phyloP scores from a whole-genome alignment of 2,329 filamentous ascomycete species.

The Scorias spongiosa region DNA sequence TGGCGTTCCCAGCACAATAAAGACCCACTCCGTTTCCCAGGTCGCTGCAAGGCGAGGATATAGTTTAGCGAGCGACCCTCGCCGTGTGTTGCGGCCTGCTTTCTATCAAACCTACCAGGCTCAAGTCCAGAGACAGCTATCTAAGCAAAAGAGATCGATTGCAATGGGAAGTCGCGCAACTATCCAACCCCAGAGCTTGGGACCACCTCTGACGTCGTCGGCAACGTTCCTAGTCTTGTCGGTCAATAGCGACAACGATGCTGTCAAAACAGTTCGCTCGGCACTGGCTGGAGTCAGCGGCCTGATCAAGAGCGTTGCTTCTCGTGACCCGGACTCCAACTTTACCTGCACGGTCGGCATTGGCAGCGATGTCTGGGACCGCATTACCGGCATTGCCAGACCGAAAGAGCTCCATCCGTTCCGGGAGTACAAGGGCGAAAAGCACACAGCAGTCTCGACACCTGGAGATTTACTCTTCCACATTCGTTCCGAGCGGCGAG shows the following conservation, averaged over 20 bases:
- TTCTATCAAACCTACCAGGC: no score
- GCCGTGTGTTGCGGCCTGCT: no score
- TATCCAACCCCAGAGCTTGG: background rate
- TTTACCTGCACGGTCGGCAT: conserved; percentile 41
- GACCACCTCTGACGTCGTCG: background rate
- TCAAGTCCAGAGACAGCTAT: no score
- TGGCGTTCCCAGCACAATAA: no score
- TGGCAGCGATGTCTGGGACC: conserved; percentile 38
- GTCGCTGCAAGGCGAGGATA: no score
- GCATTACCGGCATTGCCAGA: conserved; percentile 27
- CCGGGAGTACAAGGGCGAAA: conserved; percentile 29
- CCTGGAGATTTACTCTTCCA: conserved; percentile 44
- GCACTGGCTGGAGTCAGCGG: conserved; percentile 29
- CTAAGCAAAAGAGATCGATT: no score
- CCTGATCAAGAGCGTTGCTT: conserved; percentile 38
- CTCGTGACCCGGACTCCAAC: conserved; percentile 31
- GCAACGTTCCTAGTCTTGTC: background rate
- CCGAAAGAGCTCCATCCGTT: conserved; percentile 40
- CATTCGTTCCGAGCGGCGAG: conserved; percentile 41
- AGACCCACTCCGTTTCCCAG: no score
- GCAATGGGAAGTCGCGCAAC: no score
- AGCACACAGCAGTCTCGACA: conserved; percentile 39
- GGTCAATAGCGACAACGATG: background rate
- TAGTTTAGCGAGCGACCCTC: no score
- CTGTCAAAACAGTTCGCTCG: background rate